phyloP scores from a whole-genome alignment of 2,329 filamentous ascomycete genomes.

The Aspergillus tanneri region DNA sequence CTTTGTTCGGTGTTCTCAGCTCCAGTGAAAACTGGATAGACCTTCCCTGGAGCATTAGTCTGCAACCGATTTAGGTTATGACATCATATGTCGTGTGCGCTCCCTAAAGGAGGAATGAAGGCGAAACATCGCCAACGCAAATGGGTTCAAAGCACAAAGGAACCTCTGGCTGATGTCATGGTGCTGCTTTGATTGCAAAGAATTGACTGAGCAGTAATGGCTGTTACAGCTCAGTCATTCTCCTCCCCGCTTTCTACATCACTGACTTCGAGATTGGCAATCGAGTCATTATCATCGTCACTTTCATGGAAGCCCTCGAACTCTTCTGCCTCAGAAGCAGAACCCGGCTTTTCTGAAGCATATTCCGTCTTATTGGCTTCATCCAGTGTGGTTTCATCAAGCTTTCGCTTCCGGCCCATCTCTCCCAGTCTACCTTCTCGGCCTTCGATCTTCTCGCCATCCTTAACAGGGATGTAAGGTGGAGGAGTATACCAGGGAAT shows the following conservation, averaged over 20 bases:
- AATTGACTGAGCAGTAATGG: neutral
- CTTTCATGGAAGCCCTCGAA: constrained; percentile 42
- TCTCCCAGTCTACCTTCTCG: constrained; percentile 78
- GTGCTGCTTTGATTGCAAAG: neutral
- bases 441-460: constrained; percentile 59
- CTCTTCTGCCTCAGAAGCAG: constrained; percentile 31
- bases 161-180: neutral
- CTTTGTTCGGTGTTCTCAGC: constrained; percentile 5
- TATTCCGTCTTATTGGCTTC: constrained; percentile 31
- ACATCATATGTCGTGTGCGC: neutral
- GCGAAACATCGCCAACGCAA: neutral
- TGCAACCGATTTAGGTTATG: constrained; percentile 1
- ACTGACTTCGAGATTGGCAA: constrained; percentile 45
- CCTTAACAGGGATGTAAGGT: constrained; percentile 57
- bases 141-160: neutral
- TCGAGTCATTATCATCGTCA: constrained; percentile 43
- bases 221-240: constrained; percentile 34
- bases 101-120: neutral
- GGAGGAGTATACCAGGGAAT: constrained; percentile 94
- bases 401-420: constrained; percentile 76
- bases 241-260: constrained; percentile 45
- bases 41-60: neutral
- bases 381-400: constrained; percentile 52
- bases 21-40: too few relatives aligned
- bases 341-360: constrained; percentile 35